Evolutionary conservation across 148 eudicot genomes (phyloP).

Genomic region (Mesembryanthemum crystallinum): DNA sequence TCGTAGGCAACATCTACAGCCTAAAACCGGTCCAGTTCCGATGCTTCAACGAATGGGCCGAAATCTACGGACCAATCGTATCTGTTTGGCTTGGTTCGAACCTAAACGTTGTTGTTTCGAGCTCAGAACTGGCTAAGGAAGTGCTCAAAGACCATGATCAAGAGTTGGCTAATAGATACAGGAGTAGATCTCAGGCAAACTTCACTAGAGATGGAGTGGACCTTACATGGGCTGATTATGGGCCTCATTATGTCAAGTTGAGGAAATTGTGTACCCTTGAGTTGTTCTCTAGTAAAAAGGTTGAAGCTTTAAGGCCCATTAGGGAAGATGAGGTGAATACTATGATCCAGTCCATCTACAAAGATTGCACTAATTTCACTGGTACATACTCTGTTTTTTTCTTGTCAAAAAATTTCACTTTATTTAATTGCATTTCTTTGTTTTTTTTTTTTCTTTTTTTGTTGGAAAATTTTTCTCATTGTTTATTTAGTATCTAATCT

Average conservation of each 20-base stretch:
- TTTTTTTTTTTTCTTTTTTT: background rate
- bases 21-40: conserved; percentile 56
- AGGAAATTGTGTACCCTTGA: conserved; percentile 59
- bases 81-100: conserved; percentile 64
- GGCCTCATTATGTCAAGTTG: conserved; percentile 78
- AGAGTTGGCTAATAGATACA: conserved; percentile 52
- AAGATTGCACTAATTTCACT: conserved; percentile 32
- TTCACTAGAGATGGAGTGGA: conserved; percentile 62
- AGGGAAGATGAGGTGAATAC: conserved; percentile 72
- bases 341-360: conserved; percentile 62
- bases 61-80: conserved; percentile 61
- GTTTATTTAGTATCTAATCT: too few relatives aligned
- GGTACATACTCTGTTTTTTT: background rate
- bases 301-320: conserved; percentile 61
- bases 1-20: conserved; percentile 68
- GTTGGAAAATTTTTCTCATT: too few relatives aligned
- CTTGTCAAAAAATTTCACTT: background rate
- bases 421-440: background rate
- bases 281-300: conserved; percentile 53
- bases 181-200: conserved; percentile 41
- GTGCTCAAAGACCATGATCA: conserved; percentile 67
- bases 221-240: conserved; percentile 78
- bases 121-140: conserved; percentile 51
- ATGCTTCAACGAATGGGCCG: conserved; percentile 58
- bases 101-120: conserved; percentile 52